Base-by-base conservation (phyloP, 768 basidiomycete species). In the Cantharellus anzutake region DNA sequence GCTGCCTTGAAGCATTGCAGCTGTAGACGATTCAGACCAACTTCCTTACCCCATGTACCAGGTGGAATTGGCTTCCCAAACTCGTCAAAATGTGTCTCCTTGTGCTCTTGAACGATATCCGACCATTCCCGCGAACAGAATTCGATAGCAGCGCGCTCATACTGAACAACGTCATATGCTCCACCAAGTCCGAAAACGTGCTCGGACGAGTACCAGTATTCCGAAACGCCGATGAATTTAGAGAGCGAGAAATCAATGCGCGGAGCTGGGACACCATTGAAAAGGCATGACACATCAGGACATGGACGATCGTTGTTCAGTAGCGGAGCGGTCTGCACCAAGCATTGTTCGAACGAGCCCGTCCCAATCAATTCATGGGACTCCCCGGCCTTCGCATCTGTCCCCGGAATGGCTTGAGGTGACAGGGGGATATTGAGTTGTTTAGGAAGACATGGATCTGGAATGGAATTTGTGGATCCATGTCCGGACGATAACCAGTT, bases 1-100 rank as follows among this genome's bases (percentile, higher is more conserved):
- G 96, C 93, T 0, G 94, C 91, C 70, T 99, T 99, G 82, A 99
- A 99, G 69, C 96, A 99, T 68, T 98, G 96, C 86, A 94, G 87
- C 72, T 94, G 81, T 61, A 99, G 72, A 52, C 94, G 79, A 34
- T 86, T 79, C 41, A 87, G 70, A 68, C 93, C 93, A 60, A 94
- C 83, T 59, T 79, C 72, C 42, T 80, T 74, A 34, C 78, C 79
- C 86, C 85, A 88, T 37, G 75, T 76, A 59, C 75, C 71, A 66
- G 78, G 67, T 61, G 55, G 44, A 7, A 11, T 34, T 11, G 7
- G 11, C 37, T 14, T 35, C 5, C 41, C 56, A 14, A 11, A 70
- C 63, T 57, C 76, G 76, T 59, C 77, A 70, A 64, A 76, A 70
- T 61, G 82, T 74, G 61, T 63, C 58, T 63, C 61, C 55, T 76